phyloP scores from a whole-genome alignment of 2,329 filamentous ascomycete genomes.

The Alternaria arborescens region DNA sequence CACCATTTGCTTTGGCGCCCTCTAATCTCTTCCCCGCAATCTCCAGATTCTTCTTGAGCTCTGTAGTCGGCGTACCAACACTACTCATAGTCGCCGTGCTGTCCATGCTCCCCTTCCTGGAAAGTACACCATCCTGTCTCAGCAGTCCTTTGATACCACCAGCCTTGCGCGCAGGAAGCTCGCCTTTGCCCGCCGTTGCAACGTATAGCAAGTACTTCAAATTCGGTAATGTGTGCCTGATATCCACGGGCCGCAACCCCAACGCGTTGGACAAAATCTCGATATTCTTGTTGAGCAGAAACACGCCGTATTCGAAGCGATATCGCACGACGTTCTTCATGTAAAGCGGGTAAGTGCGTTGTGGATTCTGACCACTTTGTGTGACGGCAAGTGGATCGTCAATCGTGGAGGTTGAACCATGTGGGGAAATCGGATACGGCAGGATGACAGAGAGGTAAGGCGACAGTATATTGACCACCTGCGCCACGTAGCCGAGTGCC shows the following conservation, averaged over 20 bases:
- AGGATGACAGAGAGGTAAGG: slow-evolving; percentile 82
- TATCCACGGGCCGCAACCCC: slow-evolving; percentile 83
- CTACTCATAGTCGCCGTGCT: slow-evolving; percentile 43
- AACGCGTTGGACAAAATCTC: slow-evolving; percentile 72
- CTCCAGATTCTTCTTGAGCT: slow-evolving; percentile 31
- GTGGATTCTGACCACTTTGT: slow-evolving; percentile 42
- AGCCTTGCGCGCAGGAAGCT: slow-evolving; percentile 58
- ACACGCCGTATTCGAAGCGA: slow-evolving; percentile 95
- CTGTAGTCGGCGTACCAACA: slow-evolving; percentile 29
- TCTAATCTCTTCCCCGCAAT: slow-evolving; percentile 23
- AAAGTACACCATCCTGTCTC: slow-evolving; percentile 33
- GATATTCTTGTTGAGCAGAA: slow-evolving; percentile 95
- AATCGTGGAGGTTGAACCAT: slow-evolving; percentile 78
- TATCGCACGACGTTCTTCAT: slow-evolving; percentile 76
- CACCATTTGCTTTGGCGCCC: too few relatives aligned
- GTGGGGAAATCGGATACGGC: slow-evolving; percentile 78
- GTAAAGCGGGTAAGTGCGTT: slow-evolving; percentile 76
- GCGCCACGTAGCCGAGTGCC: slow-evolving; percentile 80
- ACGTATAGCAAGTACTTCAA: slow-evolving; percentile 92
- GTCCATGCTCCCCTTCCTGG: slow-evolving; percentile 46
- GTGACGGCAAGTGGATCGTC: slow-evolving; percentile 72
- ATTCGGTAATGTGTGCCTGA: slow-evolving; percentile 91
- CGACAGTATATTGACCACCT: slow-evolving; percentile 77
- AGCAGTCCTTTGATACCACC: slow-evolving; percentile 49
- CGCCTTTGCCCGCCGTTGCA: slow-evolving; percentile 78